Evolutionary conservation across 768 basidiomycete species (phyloP).

Genomic region (Nidula microcarpa): DNA sequence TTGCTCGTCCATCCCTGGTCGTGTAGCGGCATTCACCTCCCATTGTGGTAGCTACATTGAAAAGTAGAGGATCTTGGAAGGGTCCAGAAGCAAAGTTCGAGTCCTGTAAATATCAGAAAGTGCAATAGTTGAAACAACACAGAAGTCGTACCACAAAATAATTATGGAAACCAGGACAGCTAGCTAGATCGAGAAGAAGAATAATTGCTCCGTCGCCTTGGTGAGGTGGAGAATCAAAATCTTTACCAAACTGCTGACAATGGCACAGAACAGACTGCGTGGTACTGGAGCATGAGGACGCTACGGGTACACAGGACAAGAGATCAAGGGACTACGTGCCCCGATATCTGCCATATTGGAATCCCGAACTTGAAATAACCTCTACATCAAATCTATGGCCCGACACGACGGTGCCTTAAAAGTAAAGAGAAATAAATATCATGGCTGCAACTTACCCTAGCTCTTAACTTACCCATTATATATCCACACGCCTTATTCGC

Average conservation of each 20-base stretch:
- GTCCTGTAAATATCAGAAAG: conserved; percentile 7
- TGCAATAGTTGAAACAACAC: not conserved
- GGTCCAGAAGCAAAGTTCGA: conserved; percentile 14
- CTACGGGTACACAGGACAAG: conserved; percentile 2
- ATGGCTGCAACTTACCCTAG: not conserved
- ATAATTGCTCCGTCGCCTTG: conserved; percentile 17
- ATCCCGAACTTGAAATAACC: conserved; percentile 12
- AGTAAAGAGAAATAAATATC: not conserved
- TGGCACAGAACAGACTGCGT: conserved; percentile 13
- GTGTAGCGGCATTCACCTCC: conserved; percentile 16
- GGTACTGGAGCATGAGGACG: conserved; percentile 13
- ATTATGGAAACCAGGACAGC: conserved; percentile 19
- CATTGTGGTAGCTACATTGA: conserved; percentile 16
- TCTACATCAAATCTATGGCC: conserved; percentile 19
- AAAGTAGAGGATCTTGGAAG: conserved; percentile 20
- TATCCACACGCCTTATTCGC: conserved; percentile 22
- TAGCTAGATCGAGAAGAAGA: conserved; percentile 14
- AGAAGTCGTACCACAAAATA: conserved; percentile 15
- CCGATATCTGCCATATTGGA: conserved; percentile 20
- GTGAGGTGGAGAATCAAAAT: conserved; percentile 20
- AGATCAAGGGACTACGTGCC: conserved; percentile 16
- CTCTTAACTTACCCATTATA: conserved; percentile 13
- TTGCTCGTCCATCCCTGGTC: conserved; percentile 14
- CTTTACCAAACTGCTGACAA: conserved; percentile 16
- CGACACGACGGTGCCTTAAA: conserved; percentile 13